Evolutionary conservation across 2,329 filamentous ascomycete genomes (phyloP).

Genomic region (Aspergillus sp.): DNA sequence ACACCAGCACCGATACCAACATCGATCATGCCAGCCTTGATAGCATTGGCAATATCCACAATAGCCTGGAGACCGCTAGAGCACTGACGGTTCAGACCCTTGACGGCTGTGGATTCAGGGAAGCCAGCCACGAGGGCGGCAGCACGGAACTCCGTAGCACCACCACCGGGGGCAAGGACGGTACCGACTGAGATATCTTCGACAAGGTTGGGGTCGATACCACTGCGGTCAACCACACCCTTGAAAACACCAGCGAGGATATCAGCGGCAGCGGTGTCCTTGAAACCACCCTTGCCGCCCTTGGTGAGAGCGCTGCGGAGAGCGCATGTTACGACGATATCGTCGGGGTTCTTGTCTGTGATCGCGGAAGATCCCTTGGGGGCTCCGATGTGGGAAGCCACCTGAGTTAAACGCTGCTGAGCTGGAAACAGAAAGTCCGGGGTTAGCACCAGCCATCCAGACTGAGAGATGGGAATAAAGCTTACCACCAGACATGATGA

Average conservation of each 20-base stretch:
- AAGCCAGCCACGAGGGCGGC: slow-evolving; percentile 89
- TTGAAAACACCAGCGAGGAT: slow-evolving; percentile 81
- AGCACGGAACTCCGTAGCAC: slow-evolving; percentile 94
- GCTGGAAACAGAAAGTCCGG: slow-evolving; percentile 38
- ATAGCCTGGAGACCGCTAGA: slow-evolving; percentile 89
- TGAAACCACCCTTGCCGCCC: slow-evolving; percentile 90
- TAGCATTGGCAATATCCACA: slow-evolving; percentile 91
- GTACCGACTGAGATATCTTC: slow-evolving; percentile 92
- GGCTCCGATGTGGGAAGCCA: slow-evolving; percentile 54
- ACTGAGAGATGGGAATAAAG: neutral
- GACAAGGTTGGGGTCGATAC: slow-evolving; percentile 82
- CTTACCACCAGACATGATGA: slow-evolving; percentile 47
- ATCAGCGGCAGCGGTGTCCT: slow-evolving; percentile 87
- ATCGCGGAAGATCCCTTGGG: slow-evolving; percentile 37
- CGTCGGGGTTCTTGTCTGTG: slow-evolving; percentile 56
- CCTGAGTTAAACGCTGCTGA: slow-evolving; percentile 60
- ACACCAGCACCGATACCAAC: slow-evolving; percentile 91
- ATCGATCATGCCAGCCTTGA: slow-evolving; percentile 89
- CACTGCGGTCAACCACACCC: slow-evolving; percentile 77
- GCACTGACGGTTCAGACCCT: slow-evolving; percentile 90
- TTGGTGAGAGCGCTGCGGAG: slow-evolving; percentile 91
- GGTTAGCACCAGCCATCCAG: neutral
- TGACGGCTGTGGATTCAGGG: slow-evolving; percentile 79
- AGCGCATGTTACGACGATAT: slow-evolving; percentile 86
- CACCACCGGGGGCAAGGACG: slow-evolving; percentile 88